These are phyloP conservation scores for Lachnellula suecica DNA, from an alignment of 2,329 filamentous ascomycete species.

Conservation along the genomic window DNA sequence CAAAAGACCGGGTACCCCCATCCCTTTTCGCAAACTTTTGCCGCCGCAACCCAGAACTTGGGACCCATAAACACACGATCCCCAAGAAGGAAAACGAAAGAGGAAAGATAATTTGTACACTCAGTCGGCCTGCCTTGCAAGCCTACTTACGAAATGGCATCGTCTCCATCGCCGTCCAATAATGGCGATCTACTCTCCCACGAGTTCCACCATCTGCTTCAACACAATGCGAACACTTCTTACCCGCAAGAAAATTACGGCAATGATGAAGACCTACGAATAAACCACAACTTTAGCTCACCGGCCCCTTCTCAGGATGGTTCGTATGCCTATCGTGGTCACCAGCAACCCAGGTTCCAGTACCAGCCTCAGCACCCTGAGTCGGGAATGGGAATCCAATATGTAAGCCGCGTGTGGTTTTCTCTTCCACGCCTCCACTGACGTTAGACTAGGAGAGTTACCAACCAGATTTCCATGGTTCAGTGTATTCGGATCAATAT, in stretches of 20 bases:
- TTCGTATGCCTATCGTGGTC: slow-evolving; percentile 17
- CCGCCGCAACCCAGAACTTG: neutral
- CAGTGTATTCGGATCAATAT: slow-evolving; percentile 39
- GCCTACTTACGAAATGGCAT: slow-evolving; percentile 20
- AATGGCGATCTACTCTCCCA: slow-evolving; percentile 39
- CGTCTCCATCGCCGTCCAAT: slow-evolving; percentile 40
- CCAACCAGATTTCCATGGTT: slow-evolving; percentile 14
- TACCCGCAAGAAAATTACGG: slow-evolving; percentile 29
- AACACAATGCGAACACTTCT: slow-evolving; percentile 40
- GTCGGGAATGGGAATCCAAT: slow-evolving; percentile 25
- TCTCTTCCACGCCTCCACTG: slow-evolving; percentile 6
- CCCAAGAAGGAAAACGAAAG: neutral
- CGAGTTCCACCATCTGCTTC: slow-evolving; percentile 43
- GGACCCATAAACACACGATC: neutral
- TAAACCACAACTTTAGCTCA: slow-evolving; percentile 29
- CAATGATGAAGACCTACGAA: slow-evolving; percentile 22
- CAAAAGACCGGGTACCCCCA: neutral
- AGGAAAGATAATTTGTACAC: neutral
- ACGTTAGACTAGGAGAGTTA: slow-evolving; percentile 24
- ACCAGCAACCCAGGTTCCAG: slow-evolving; percentile 23
- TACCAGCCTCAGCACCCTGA: slow-evolving; percentile 30
- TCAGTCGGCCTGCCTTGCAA: neutral
- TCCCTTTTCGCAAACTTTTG: neutral
- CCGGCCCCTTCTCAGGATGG: slow-evolving; percentile 22
- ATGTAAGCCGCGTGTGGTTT: slow-evolving; percentile 20